Evolutionary conservation across 306 rosid genomes (phyloP), one percentile per base, ranked within the genome.

Genomic region (Ochetophila trinervis): DNA sequence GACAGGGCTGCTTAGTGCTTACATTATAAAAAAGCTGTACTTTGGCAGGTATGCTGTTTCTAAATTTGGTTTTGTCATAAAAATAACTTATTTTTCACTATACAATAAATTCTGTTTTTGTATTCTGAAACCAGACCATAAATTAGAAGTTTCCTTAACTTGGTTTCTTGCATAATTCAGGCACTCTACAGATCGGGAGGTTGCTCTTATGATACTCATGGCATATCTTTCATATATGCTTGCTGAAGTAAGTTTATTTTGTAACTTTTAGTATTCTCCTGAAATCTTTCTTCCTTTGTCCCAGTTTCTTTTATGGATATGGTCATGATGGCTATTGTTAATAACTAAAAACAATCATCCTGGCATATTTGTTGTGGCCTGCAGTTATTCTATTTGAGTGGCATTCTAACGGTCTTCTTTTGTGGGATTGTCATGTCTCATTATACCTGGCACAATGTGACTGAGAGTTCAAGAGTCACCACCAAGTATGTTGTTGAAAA

Each of bases 341-440:
- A 50, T 18, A 18, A 53, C 61, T 57, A 62, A 62, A 36, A 48
- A 21, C 72, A 27, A 69, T 67, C 16, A 16, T 57, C 35, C 52
- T 74, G 57, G 47, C 66, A 34, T 60, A 24, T 74, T 57, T 78
- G 68, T 36, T 64, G 52, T 69, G 27, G 73, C 60, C 23, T 89
- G 89, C 91, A 94, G 99, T 77, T 90, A 66, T 80, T 82, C 77
- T 75, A 83, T 80, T 77, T 94, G 73, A 94, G 97, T 82, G 99
- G 96, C 79, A 94, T 94, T 76, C 99, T 94, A 71, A 90, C 99
- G 4, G 97, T 94, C 35, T 94, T 94, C 88, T 94, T 94, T 71
- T 94, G 99, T 73, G 99, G 99, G 70, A 94, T 94, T 66, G 90
- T 88, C 13, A 90, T 94, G 99, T 94, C 99, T 17, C 99, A 94